Evolutionary conservation across 2,329 filamentous ascomycete species (phyloP).

Genomic region (Coleophoma eucalyptorum): DNA sequence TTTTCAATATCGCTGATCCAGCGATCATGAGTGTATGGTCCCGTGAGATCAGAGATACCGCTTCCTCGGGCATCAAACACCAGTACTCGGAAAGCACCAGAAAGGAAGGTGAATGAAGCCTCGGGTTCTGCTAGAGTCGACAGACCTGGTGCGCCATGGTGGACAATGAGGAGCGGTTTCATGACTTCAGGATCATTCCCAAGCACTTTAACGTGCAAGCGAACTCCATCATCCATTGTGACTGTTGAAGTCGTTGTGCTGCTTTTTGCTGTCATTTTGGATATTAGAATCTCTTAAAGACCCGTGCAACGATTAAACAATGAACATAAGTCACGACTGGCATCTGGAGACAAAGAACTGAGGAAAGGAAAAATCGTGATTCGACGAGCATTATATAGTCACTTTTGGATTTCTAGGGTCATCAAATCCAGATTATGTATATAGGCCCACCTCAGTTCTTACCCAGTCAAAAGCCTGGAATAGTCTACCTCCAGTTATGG

Average conservation of each 20-base stretch:
- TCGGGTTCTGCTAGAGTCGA: not conserved
- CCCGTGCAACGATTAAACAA: not conserved
- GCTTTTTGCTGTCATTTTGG: not conserved
- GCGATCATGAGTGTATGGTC: constrained; percentile 3
- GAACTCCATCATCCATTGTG: not conserved
- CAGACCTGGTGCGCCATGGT: not conserved
- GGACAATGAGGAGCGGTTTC: constrained; percentile 1
- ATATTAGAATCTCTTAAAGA: not conserved
- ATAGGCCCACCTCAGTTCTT: not conserved
- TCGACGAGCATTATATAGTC: not conserved
- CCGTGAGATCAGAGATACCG: not conserved
- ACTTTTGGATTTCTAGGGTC: not conserved
- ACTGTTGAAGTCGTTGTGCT: not conserved
- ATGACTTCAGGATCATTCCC: not conserved
- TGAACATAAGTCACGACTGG: not conserved
- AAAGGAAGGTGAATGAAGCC: not conserved
- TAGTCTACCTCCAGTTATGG: not conserved
- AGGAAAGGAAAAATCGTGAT: not conserved
- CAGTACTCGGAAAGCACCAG: not conserved
- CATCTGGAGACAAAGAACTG: not conserved
- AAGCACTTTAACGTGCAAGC: not conserved
- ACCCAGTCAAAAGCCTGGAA: not conserved
- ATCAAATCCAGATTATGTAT: not conserved
- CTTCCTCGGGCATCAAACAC: constrained; percentile 3
- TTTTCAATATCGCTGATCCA: constrained; percentile 4